phyloP scores from a whole-genome alignment of 2,329 filamentous ascomycete species.

The Fusarium buharicum region DNA sequence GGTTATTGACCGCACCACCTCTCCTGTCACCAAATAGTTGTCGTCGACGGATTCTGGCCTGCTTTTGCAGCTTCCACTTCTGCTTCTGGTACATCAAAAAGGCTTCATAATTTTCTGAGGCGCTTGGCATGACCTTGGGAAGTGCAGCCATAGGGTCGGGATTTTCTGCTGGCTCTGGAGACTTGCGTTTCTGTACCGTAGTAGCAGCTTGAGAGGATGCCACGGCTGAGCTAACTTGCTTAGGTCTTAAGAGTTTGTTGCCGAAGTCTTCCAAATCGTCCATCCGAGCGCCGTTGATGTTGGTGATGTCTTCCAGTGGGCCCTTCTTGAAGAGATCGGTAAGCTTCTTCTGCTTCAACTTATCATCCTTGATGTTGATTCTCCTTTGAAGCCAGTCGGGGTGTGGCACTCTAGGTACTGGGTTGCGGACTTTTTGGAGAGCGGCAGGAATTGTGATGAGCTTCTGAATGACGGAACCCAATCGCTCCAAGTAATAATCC shows the following conservation, averaged over 20 bases:
- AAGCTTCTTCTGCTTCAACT: conserved; percentile 98
- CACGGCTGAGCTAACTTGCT: conserved; percentile 64
- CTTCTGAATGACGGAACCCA: conserved; percentile 98
- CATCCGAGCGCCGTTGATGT: conserved; percentile 66
- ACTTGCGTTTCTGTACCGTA: conserved; percentile 75
- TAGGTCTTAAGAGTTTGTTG: conserved; percentile 72
- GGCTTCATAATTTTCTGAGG: conserved; percentile 85
- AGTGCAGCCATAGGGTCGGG: conserved; percentile 83
- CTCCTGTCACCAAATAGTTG: conserved; percentile 93
- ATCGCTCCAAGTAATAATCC: conserved; percentile 95
- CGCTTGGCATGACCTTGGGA: conserved; percentile 83
- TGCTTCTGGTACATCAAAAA: conserved; percentile 96
- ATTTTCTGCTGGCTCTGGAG: conserved; percentile 72
- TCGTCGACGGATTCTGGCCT: conserved; percentile 83
- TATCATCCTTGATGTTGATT: conserved; percentile 95
- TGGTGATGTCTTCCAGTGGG: conserved; percentile 77
- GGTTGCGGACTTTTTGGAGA: conserved; percentile 92
- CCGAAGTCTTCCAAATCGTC: conserved; percentile 87
- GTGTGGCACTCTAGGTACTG: conserved; percentile 90
- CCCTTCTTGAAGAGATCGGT: conserved; percentile 80
- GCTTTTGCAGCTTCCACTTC: conserved; percentile 98
- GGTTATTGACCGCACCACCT: conserved; percentile 60
- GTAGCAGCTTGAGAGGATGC: conserved; percentile 64
- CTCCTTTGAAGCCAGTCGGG: conserved; percentile 96
- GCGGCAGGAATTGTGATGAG: conserved; percentile 98